Conservation (phyloP, 768 basidiomycete genomes). For the Russula vinacea region DNA sequence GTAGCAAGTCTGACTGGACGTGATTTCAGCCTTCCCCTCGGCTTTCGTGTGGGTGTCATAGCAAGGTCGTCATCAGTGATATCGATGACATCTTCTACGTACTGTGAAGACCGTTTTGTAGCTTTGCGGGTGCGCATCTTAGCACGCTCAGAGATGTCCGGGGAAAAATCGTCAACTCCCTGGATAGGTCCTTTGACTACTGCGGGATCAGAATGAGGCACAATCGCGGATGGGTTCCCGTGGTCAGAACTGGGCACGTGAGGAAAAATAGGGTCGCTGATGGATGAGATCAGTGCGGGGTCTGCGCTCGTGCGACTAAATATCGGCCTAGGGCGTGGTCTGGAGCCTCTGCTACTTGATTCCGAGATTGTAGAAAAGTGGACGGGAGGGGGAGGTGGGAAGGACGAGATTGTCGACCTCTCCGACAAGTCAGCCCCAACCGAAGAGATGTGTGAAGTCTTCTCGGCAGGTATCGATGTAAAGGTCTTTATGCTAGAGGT, state of each 20-base stretch:
- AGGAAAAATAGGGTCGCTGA: constrained; percentile 21
- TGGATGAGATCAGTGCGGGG: constrained; percentile 7
- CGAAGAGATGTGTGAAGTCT: constrained; percentile 22
- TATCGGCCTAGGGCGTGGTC: constrained; percentile 28
- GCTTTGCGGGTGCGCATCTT: constrained; percentile 36
- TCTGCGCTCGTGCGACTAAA: constrained; percentile 11
- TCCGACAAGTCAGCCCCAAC: background rate
- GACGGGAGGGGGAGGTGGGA: constrained; percentile 9
- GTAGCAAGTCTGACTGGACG: constrained; percentile 25
- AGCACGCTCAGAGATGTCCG: constrained; percentile 37
- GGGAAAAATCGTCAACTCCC: constrained; percentile 7
- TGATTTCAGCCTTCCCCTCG: constrained; percentile 19
- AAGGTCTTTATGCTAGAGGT: constrained; percentile 24
- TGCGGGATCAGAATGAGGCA: constrained; percentile 7
- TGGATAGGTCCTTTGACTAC: background rate
- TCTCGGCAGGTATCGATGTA: constrained; percentile 11
- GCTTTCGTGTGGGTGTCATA: constrained; percentile 23
- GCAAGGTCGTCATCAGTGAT: constrained; percentile 36
- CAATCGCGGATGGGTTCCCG: constrained; percentile 1
- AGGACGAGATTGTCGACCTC: constrained; percentile 21
- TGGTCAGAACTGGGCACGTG: constrained; percentile 15
- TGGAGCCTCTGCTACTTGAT: constrained; percentile 3
- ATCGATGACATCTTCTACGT: constrained; percentile 33
- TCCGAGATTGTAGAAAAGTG: constrained; percentile 21
- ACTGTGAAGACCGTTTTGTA: constrained; percentile 17